Evolutionary conservation across 2,329 filamentous ascomycete species (phyloP).

Genomic region (Sarocladium kiliense): DNA sequence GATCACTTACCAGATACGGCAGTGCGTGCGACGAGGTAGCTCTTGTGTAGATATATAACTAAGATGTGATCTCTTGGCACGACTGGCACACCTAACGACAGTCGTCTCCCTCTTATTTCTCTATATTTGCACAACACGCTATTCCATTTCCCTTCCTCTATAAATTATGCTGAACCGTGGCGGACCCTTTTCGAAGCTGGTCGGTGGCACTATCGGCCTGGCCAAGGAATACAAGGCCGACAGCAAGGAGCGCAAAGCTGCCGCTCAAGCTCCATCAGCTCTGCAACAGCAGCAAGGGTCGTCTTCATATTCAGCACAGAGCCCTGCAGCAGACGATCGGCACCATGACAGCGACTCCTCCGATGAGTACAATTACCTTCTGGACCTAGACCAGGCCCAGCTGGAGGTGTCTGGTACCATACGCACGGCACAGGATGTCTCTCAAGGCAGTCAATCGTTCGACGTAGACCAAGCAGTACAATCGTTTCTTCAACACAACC

Average conservation of each 20-base stretch:
- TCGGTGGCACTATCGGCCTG: conserved; percentile 6
- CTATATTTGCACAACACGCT: not conserved
- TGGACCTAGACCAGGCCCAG: conserved; percentile 8
- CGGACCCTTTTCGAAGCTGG: conserved; percentile 6
- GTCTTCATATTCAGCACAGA: not conserved
- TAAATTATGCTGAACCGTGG: conserved; percentile 8
- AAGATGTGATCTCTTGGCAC: not conserved
- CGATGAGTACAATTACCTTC: conserved; percentile 5
- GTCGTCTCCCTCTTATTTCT: not conserved
- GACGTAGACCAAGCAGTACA: not conserved
- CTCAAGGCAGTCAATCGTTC: not conserved
- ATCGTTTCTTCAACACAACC: not conserved
- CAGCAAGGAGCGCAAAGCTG: conserved; percentile 5
- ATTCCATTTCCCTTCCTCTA: not conserved
- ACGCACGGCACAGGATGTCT: not conserved
- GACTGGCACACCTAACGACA: not conserved
- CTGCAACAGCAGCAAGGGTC: not conserved
- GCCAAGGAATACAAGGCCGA: conserved; percentile 10
- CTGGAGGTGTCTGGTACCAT: not conserved
- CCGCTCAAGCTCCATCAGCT: not conserved
- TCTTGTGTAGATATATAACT: not conserved
- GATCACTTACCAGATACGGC: not conserved
- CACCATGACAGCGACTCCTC: conserved; percentile 3
- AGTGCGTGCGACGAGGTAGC: not conserved
- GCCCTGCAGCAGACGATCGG: not conserved